These are phyloP conservation scores for Exidia glandulosa DNA, from an alignment of 768 basidiomycete genomes.

Conservation along the genomic window DNA sequence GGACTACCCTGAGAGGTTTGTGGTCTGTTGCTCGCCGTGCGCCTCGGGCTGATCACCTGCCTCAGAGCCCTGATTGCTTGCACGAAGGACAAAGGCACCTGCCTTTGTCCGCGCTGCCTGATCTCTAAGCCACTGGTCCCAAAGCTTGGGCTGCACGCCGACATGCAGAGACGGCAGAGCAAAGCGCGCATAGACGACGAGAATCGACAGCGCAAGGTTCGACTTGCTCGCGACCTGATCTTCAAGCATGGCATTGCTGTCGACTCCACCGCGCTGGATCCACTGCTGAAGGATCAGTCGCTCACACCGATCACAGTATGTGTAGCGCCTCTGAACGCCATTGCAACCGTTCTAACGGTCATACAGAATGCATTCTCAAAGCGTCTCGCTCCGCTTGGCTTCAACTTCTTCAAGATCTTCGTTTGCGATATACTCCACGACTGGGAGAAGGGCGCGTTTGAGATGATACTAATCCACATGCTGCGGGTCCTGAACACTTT, in stretches of 20 bases:
- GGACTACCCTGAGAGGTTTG: conserved; percentile 29
- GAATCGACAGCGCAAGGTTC: conserved; percentile 3
- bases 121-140: conserved; percentile 8
- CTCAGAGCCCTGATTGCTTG: conserved; percentile 17
- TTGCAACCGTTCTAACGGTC: not conserved
- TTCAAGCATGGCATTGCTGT: not conserved
- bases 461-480: conserved; percentile 17
- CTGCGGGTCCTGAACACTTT: conserved; percentile 14
- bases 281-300: not conserved
- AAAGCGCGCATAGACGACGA: not conserved
- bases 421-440: conserved; percentile 22
- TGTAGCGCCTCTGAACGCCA: no score
- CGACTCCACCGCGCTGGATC: not conserved
- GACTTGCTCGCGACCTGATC: not conserved
- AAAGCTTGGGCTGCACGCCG: not conserved
- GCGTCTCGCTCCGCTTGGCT: conserved; percentile 8
- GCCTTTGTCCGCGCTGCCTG: conserved; percentile 22
- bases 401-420: conserved; percentile 18
- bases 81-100: conserved; percentile 18
- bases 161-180: not conserved
- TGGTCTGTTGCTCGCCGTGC: not conserved
- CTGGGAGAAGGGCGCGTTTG: conserved; percentile 24
- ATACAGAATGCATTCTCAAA: conserved; percentile 23
- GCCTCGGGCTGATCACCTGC: not conserved
- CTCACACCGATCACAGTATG: not conserved